These are phyloP conservation scores for Ettlia oleoabundans DNA, from an alignment of 139 green algal species.

Conservation along the genomic window DNA sequence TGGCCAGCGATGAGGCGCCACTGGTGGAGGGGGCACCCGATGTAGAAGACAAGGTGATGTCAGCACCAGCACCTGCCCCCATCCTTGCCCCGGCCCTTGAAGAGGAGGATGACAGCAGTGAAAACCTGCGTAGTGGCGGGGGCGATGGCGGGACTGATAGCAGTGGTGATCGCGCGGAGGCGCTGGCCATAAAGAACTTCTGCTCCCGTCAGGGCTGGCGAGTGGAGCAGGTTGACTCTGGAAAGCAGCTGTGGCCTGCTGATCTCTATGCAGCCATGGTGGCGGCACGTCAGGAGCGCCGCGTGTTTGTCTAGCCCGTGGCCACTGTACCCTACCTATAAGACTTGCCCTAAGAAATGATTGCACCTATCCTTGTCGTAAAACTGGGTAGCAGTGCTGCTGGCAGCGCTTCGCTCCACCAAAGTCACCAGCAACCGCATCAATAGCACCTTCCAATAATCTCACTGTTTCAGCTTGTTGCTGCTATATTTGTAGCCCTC, in stretches of 20 bases:
- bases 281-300: neutral
- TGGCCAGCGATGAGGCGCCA: too few species aligned
- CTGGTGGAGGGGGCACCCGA: neutral
- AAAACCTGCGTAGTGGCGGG: too few species aligned
- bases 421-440: too few species aligned
- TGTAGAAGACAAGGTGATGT: neutral
- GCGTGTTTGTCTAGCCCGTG: neutral
- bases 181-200: neutral
- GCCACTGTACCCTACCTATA: too few species aligned
- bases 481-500: too few species aligned
- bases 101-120: neutral
- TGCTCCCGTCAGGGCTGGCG: neutral
- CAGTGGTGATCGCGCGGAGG: neutral
- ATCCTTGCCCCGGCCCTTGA: neutral
- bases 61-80: neutral
- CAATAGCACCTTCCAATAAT: too few species aligned
- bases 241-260: slow-evolving; percentile 9
- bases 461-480: too few species aligned
- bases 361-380: too few species aligned
- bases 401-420: too few species aligned
- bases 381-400: too few species aligned
- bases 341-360: too few species aligned
- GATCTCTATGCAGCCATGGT: slow-evolving; percentile 12
- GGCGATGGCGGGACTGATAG: neutral
- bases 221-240: neutral